A percentile compares a stretch with the other conserved stretches of the same genome.
These are phyloP conservation scores for Fusarium vanettenii DNA, from an alignment of 2,329 filamentous ascomycete genomes.

Conservation along the genomic window DNA sequence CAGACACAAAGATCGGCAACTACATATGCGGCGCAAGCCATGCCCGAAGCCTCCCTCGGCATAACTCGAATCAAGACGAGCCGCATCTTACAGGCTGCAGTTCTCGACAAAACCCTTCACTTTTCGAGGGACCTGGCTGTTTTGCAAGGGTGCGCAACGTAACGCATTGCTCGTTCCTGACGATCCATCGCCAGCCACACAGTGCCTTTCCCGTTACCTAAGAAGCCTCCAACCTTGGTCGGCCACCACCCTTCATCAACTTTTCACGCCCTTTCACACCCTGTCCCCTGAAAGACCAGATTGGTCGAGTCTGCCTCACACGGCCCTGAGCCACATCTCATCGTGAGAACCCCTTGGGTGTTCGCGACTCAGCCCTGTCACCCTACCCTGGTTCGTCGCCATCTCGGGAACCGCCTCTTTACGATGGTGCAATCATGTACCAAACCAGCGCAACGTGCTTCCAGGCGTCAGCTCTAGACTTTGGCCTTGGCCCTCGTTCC, in stretches of 20 bases:
- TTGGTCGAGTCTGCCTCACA: background rate
- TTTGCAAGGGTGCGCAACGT: constrained; percentile 21
- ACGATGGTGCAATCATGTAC: constrained; percentile 38
- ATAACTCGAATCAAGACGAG: constrained; percentile 30
- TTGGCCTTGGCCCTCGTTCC: constrained; percentile 6
- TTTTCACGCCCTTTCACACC: constrained; percentile 1
- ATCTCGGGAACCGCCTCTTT: constrained; percentile 12
- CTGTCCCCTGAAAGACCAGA: constrained; percentile 5
- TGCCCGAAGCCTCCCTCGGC: constrained; percentile 16
- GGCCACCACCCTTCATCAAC: background rate
- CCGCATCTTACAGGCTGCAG: constrained; percentile 28
- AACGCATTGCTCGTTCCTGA: constrained; percentile 39
- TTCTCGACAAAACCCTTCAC: constrained; percentile 19
- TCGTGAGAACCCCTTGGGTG: constrained; percentile 20
- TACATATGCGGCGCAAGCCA: constrained; percentile 12
- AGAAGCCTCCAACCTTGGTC: constrained; percentile 6
- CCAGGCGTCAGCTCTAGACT: background rate
- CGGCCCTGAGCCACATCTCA: constrained; percentile 6
- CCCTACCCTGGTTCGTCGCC: constrained; percentile 13
- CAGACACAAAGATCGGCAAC: constrained; percentile 17
- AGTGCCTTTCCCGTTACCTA: constrained; percentile 30
- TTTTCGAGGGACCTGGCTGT: constrained; percentile 13
- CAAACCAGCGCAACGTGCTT: constrained; percentile 36
- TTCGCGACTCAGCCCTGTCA: constrained; percentile 27
- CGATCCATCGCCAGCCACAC: constrained; percentile 33